Evolutionary conservation across 2,329 filamentous ascomycete species (phyloP), one percentile per base, ranked within the genome.

Genomic region (Thyridium curvatum): DNA sequence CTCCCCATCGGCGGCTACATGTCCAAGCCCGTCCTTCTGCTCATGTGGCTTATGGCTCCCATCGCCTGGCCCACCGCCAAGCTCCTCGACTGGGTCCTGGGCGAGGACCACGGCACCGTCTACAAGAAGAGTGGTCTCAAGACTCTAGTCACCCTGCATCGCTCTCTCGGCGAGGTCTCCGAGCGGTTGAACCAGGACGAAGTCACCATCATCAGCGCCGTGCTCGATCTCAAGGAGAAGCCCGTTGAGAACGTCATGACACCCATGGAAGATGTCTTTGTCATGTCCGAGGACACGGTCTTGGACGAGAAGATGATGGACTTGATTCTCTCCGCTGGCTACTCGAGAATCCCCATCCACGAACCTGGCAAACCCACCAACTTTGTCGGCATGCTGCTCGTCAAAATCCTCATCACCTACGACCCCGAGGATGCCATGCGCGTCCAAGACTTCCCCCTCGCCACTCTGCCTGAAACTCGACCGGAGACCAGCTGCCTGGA

Each of bases 71-170:
- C 93, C 3, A 94, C 88, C 7, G 93, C 93, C 16, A 95, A 97
- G 64, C 77, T 98, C 15, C 84, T 98, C 52, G 93, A 98, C 64
- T 88, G 79, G 66, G 75, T 96, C 8, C 79, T 98, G 4, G 93
- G 93, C 44, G 86, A 94, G 62, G 91, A 97, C 54, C 91, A 97
- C 58, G 91, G 91, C 38, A 96, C 90, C 1, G 82, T 91, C 32
- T 98, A 98, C 77, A 97, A 97, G 67, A 98, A 97, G 69, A 91
- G 89, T 44, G 93, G 93, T 0, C 67, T 98, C 51, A 98, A 98
- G 70, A 97, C 93, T 0, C 72, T 98, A 21, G 93, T 98, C 18
- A 95, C 89, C 1, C 72, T 98, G 13, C 93, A 98, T 68, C 89
- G 94, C 62, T 94, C 86, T 2, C 68, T 97, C 12, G 93, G 93